Evolutionary conservation across 768 basidiomycete genomes (phyloP), one percentile per base, ranked within the genome.

Genomic region (Hypholoma sublateritium): DNA sequence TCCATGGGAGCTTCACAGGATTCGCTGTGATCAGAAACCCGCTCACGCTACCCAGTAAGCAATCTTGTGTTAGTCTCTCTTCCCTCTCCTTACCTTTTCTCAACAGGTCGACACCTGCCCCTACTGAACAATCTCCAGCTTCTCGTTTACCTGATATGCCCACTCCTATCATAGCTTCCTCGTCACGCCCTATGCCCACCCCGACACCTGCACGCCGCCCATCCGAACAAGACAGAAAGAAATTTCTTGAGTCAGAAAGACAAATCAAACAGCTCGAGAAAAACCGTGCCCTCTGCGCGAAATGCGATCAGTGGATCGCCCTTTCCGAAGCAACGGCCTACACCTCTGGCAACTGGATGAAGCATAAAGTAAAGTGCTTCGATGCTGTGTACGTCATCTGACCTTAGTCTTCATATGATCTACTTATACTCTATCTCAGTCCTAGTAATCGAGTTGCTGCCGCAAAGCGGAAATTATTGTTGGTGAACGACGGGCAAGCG

Each of bases 401-500:
- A 16, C 6, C 49, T 60, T 60, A 28, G 35, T 51, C 25, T 45
- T 25, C 17, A 47, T 45, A 42, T 11, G 28, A 32, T 32, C 28
- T 9, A 7, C 22, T 55, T 45, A 44, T 35, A 17, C 47, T 49
- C 42, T 50, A 47, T 49, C 24, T 36, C 50, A 84, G 83, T 50
- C 86, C 85, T 5, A 80, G 78, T 61, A 81, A 79, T 55, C 79
- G 84, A 28, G 81, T 88, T 36, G 81, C 85, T 7, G 78, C 81
- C 16, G 80, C 84, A 14, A 83, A 87, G 60, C 77, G 88, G 56
- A 86, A 83, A 69, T 69, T 88, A 35, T 70, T 72, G 52, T 69
- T 90, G 57, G 75, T 88, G 32, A 89, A 88, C 59, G 88, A 90
- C 67, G 63, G 80, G 22, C 83, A 85, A 62, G 87, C 77, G 42